Evolutionary conservation across 192 early-diverging fungal genomes (phyloP), one percentile per base, ranked within the genome.

Genomic region (Coemansia sp.): DNA sequence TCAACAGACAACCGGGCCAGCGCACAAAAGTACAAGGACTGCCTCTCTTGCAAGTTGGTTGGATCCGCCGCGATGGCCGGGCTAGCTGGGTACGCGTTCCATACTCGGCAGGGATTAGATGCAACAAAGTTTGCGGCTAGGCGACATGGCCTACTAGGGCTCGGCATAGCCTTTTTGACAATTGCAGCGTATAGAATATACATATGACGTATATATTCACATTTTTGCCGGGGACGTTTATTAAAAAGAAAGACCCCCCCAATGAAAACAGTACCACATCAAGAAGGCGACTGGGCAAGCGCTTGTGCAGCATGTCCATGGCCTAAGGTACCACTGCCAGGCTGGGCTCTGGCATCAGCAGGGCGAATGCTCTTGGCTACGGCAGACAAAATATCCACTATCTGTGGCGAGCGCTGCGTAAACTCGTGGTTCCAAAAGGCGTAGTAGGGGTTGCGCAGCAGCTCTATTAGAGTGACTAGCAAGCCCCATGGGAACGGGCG

Each of bases 401-500:
- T 84, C 67, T 81, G 78, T 28, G 83, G 75, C 50, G 79, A 76
- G 33, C 59, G 40, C 20, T 61, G 71, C 33, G 83, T 84, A 59
- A 84, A 84, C 31, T 69, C 83, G 76, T 89, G 89, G 59, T 76
- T 85, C 91, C 91, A 92, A 81, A 92, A 90, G 42, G 86, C 83
- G 71, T 87, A 92, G 55, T 84, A 84, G 45, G 91, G 91, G 74
- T 97, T 96, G 66, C 93, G 91, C 77, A 99, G 92, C 67, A 99
- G 76, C 76, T 99, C 97, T 59, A 97, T 99, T 69, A 99, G 94
- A 23, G 97, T 97, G 18, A 97, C 93, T 64, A 99, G 82, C 63
- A 99, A 84, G 13, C 97, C 97, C 91, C 96, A 97, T 51, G 97
- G 97, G 82, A 97, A 94, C 21, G 97, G 97, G 45, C 95, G 84